These are phyloP conservation scores for Coniochaeta hoffmannii DNA, from an alignment of 2,329 filamentous ascomycete species.

Conservation along the genomic window DNA sequence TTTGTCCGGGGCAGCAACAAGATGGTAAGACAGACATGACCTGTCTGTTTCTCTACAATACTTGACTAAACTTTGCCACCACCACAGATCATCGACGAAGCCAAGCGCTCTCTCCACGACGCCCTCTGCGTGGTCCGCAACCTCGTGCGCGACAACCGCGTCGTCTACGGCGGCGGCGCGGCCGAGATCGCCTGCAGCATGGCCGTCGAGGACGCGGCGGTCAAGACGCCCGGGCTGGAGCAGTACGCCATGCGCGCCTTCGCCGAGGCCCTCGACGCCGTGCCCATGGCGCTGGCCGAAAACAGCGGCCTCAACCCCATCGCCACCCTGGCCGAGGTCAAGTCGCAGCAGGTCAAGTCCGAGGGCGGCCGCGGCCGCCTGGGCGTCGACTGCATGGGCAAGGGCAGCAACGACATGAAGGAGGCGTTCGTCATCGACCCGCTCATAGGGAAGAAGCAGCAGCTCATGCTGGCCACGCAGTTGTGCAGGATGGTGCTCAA, in stretches of 20 bases:
- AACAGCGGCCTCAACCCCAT: constrained; percentile 96
- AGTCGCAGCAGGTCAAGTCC: constrained; percentile 90
- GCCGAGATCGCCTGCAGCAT: constrained; percentile 96
- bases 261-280: constrained; percentile 82
- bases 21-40: constrained; percentile 60
- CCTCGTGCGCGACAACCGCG: constrained; percentile 88
- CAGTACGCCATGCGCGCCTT: constrained; percentile 99
- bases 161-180: constrained; percentile 94
- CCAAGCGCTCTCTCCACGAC: constrained; percentile 94
- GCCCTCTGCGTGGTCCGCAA: constrained; percentile 97
- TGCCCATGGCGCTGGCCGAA: constrained; percentile 94
- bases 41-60: constrained; percentile 2
- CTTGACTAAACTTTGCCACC: constrained; percentile 8
- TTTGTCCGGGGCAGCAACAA: constrained; percentile 98
- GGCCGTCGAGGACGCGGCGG: constrained; percentile 89
- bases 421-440: constrained; percentile 98
- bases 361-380: constrained; percentile 50
- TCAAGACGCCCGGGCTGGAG: constrained; percentile 92
- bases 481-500: constrained; percentile 97
- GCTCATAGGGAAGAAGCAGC: constrained; percentile 95
- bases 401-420: constrained; percentile 94
- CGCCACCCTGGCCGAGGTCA: constrained; percentile 87
- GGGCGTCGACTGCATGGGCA: constrained; percentile 97
- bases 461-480: constrained; percentile 92
- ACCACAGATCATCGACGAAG: constrained; percentile 89